Evolutionary conservation across 2,329 filamentous ascomycete genomes (phyloP).

Genomic region (Juglanconis oblonga): DNA sequence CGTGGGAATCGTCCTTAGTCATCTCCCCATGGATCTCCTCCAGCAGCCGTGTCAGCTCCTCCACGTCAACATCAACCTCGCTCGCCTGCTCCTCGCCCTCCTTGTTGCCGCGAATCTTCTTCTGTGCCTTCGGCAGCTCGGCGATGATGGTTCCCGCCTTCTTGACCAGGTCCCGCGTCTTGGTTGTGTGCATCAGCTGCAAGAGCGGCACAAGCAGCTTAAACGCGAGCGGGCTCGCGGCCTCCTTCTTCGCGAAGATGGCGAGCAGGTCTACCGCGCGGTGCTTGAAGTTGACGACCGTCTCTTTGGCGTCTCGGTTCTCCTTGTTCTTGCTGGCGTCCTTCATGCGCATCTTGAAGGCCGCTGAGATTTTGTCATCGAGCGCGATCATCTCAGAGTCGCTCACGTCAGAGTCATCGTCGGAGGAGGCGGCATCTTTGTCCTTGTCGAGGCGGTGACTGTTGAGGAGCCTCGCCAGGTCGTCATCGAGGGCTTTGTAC

Average conservation of each 20-base stretch:
- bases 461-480: constrained; percentile 56
- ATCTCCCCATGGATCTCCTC: constrained; percentile 67
- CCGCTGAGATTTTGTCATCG: constrained; percentile 77
- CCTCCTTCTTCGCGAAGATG: constrained; percentile 79
- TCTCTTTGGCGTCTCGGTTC: constrained; percentile 82
- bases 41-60: constrained; percentile 53
- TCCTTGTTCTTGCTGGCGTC: constrained; percentile 76
- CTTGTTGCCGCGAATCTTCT: constrained; percentile 50
- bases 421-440: constrained; percentile 51
- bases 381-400: constrained; percentile 94
- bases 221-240: constrained; percentile 64
- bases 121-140: constrained; percentile 66
- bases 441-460: constrained; percentile 65
- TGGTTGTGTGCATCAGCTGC: constrained; percentile 72
- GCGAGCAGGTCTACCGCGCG: constrained; percentile 84
- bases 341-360: constrained; percentile 77
- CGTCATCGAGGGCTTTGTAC: constrained; percentile 35
- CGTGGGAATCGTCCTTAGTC: constrained; percentile 59
- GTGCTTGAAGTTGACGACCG: constrained; percentile 91
- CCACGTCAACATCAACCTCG: constrained; percentile 22
- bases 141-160: constrained; percentile 72
- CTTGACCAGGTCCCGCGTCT: constrained; percentile 69
- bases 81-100: constrained; percentile 36
- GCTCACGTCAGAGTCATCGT: constrained; percentile 79
- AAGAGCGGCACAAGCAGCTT: constrained; percentile 73